Base-by-base conservation (phyloP, 306 rosid genomes). In the Vicia faba region DNA sequence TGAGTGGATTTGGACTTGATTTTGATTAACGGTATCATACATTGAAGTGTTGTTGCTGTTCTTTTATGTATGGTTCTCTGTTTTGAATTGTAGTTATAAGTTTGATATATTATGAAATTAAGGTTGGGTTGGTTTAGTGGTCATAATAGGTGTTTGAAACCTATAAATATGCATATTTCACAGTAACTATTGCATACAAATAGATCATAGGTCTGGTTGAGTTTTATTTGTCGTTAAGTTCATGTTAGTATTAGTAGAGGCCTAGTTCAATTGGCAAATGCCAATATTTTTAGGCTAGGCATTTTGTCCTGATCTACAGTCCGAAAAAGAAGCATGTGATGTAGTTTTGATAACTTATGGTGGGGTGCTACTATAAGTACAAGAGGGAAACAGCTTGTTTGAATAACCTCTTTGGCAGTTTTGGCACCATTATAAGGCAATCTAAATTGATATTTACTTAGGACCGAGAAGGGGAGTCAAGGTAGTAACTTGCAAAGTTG, bases 241-340 rank as follows among this genome's bases (percentile, higher is more conserved):
- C 56, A 19, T 51, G 43, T 39, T 66, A 28, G 40, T 51, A 50
- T 39, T 59, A 39, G 40, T n/a, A 9, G 51, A 39, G 48, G 26
- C 38, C 8, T 33, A 33, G 38, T 33, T 33, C 38, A 33, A 33
- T 7, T 33, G 9, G 9, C 8, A 33, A 33, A 33, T 33, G 38
- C 9, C 38, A 2, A 33, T 33, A 7, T 33, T 33, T 7, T 33
- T 33, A 33, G 38, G 9, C 38, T 33, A 20, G 23, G 23, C 23
- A 20, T 20, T 20, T 20, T 20, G 23, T 20, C 23, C 23, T 20
- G 23, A n/a, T n/a, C n/a, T n/a, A n/a, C n/a, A n/a, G n/a, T n/a
- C n/a, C n/a, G n/a, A n/a, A n/a, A 20, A 20, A 60, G 64, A 78
- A 59, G 55, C 78, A 14, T 57, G 41, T 38, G 49, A 46, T 65